Conservation (phyloP, 106 monocot species). For the Iris macrosiphon region DNA sequence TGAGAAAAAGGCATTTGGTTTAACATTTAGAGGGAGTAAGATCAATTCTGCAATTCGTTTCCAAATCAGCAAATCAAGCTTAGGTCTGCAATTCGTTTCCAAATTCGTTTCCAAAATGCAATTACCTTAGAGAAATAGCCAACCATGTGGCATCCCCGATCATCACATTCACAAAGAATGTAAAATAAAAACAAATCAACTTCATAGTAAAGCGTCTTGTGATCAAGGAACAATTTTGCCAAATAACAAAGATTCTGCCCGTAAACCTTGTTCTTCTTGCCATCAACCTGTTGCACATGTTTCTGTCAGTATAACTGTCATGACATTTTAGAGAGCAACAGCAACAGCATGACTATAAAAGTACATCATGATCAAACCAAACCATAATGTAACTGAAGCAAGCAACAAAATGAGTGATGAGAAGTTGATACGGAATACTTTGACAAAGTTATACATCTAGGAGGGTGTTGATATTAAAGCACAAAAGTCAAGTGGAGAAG, state of each 20-base stretch:
- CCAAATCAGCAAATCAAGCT: too few relatives aligned
- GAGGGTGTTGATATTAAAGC: too few relatives aligned
- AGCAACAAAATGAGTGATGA: neutral
- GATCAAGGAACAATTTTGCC: slow-evolving; percentile 93
- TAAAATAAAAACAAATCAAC: slow-evolving; percentile 88
- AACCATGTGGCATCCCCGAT: slow-evolving; percentile 94
- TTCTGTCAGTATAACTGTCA: neutral
- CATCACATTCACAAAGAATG: slow-evolving; percentile 91
- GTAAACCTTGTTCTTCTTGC: slow-evolving; percentile 96
- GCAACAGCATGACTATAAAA: neutral
- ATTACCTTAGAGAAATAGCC: slow-evolving; percentile 91
- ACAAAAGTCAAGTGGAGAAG: too few relatives aligned
- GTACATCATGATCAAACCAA: neutral
- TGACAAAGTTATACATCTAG: too few relatives aligned
- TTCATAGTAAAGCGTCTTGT: slow-evolving; percentile 91
- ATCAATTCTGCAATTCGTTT: too few relatives aligned
- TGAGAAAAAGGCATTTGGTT: too few relatives aligned
- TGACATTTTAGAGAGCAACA: neutral
- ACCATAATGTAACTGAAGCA: neutral
- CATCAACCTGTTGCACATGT: slow-evolving; percentile 61
- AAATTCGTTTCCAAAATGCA: too few relatives aligned
- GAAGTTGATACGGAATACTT: neutral
- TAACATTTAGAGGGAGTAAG: too few relatives aligned
- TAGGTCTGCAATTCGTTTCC: too few relatives aligned
- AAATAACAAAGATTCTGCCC: slow-evolving; percentile 90